Evolutionary conservation across 2,329 filamentous ascomycete genomes (phyloP), one percentile per base, ranked within the genome.

Genomic region (Colletotrichum tropicale): DNA sequence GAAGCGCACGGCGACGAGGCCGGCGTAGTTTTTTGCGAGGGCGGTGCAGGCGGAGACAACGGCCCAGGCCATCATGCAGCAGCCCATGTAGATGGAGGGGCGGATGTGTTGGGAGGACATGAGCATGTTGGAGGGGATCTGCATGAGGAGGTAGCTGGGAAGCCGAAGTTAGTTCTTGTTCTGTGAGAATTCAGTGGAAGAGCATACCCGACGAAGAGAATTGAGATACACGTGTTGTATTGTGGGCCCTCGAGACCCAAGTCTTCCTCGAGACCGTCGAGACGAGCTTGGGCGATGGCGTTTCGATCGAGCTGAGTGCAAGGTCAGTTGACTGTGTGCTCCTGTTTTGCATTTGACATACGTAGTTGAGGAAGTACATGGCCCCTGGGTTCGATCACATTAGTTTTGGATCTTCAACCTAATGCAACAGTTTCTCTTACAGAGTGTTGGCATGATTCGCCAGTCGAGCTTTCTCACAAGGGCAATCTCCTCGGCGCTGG

Each of bases 231-330:
- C 26, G 87, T 87, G 80, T 88, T 86, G 79, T 91, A 91, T 76
- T 91, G 84, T 5, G 83, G 84, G 38, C 86, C 87, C 1, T 81
- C 81, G 62, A 92, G 82, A 4, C 84, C 82, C 3, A 92, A 81
- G 62, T 92, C 88, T 12, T 87, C 84, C 66, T 90, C 87, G 5
- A 92, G 81, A 1, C 88, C 88, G 71, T 90, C 88, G 36, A 92
- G 79, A 24, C 87, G 85, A 5, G 91, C 91, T 26, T 90, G 88
- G 4, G 90, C 90, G 78, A 92, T 91, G 60, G 91, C 89, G 71
- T 89, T 90, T 18, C 88, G 83, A 76, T 90, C 88, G n/a, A 88
- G 81, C 80, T 84, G 68, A 7, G 9, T 52, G 55, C 0, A 15
- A n/a, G 2, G 62, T 72, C n/a, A 75, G 7, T 4, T 18, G 12